These are phyloP conservation scores for Brassica hybrid DNA, from an alignment of 441 rosid genomes.

Conservation along the genomic window DNA sequence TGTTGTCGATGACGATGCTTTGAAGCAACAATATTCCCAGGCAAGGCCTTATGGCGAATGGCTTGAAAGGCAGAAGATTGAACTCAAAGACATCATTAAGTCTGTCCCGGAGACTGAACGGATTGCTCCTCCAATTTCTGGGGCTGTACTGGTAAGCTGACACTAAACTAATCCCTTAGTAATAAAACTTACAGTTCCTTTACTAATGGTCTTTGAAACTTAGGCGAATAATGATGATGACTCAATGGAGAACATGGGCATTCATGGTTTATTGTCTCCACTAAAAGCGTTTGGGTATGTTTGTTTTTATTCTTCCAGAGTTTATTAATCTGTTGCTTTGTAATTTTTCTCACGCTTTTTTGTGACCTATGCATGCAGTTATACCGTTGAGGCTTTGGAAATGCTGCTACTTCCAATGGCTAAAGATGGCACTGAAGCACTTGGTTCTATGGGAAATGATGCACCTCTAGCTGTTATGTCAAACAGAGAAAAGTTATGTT, in stretches of 20 bases:
- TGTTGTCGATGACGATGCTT: constrained; percentile 96
- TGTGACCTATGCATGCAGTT: constrained; percentile 57
- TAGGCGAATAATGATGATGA: constrained; percentile 84
- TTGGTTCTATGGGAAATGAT: constrained; percentile 99
- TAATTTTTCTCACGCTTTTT: constrained; percentile 26
- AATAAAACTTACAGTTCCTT: not conserved
- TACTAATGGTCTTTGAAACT: constrained; percentile 31
- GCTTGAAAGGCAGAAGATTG: constrained; percentile 91
- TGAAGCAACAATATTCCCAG: constrained; percentile 94
- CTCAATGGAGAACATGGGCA: constrained; percentile 89
- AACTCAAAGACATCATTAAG: constrained; percentile 74
- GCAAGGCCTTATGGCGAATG: constrained; percentile 97
- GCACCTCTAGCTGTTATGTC: constrained; percentile 99
- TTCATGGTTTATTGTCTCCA: constrained; percentile 92
- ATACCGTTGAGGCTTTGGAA: constrained; percentile 96
- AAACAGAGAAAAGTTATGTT: constrained; percentile 82
- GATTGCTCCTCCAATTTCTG: constrained; percentile 70
- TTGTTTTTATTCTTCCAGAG: not conserved
- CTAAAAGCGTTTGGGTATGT: constrained; percentile 98
- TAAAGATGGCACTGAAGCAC: constrained; percentile 95
- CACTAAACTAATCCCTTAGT: not conserved
- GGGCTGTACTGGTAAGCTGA: constrained; percentile 66
- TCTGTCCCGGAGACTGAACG: constrained; percentile 73
- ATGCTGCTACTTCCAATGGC: constrained; percentile 99
- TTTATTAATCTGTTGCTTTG: constrained; percentile 20